Conservation (phyloP, 305 asterid genomes). For the Solanum aculeatissimum region DNA sequence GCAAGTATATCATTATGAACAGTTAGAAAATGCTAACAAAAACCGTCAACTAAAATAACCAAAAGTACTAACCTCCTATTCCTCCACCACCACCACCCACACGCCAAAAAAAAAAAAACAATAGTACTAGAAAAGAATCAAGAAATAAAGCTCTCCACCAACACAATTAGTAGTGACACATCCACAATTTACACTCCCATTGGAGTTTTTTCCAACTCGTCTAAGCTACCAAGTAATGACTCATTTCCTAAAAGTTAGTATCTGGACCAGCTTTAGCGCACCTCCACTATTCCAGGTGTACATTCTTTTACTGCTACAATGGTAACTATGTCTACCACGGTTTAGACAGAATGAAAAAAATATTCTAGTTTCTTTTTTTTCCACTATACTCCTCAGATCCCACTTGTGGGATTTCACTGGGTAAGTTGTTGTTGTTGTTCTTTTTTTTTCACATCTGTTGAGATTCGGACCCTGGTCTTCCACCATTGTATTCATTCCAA, state of each 20-base stretch:
- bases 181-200: neutral
- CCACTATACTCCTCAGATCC: too few relatives aligned
- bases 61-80: neutral
- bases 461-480: neutral
- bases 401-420: too few relatives aligned
- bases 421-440: too few relatives aligned
- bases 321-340: neutral
- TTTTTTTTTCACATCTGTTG: neutral
- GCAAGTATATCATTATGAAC: slow-evolving; percentile 13
- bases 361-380: neutral
- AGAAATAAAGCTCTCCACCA: neutral
- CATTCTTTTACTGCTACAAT: neutral
- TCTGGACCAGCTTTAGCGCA: neutral
- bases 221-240: neutral
- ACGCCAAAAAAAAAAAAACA: neutral
- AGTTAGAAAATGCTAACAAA: neutral
- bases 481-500: neutral
- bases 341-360: neutral
- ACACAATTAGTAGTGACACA: neutral
- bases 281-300: neutral
- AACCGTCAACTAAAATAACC: neutral
- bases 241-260: neutral
- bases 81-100: neutral
- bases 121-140: neutral
- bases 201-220: neutral